Base-by-base conservation (phyloP, 2,329 filamentous ascomycete species). In the Berkeleyomyces rouxiae region DNA sequence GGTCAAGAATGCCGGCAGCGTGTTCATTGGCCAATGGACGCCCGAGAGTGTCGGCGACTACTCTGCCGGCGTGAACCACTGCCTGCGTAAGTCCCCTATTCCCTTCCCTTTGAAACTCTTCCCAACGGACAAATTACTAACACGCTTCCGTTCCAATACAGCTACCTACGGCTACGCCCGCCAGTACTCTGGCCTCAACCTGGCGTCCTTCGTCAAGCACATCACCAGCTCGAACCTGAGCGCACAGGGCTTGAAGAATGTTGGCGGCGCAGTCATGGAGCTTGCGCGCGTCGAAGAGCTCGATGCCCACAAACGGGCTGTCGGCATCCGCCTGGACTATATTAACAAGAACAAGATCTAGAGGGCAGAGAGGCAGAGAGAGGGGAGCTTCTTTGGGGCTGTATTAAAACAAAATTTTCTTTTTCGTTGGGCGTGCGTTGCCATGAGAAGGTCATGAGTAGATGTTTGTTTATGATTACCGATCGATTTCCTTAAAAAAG, bases 21-120 rank as follows among this genome's bases (percentile, higher is more conserved):
- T 99, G 5, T 99, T 99, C 72, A 85, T 97, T 67, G 93, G 93
- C 7, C 80, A 87, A 67, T 99, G 93, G 93, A 97, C 93, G 0
- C 93, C 93, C 4, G 93, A 99, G 76, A 95, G 89, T 72, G 93
- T 99, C 2, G 93, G 93, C 55, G 93, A 99, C 73, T 99, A 99
- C 76, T 96, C 90, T 66, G 93, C 93, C 61, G 93, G 93, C 70
- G 93, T 99, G 49, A 99, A 99, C 74, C 93, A 99, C 78, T 95
- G 89, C 64, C 77, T 99, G 67, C 93, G 90, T 95, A 86, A 82
- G 89, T 86, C 33, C 3, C 33, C 49, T 10, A 4, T 53, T 23
- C 44, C 59, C 6, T 16, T 63, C 39, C 42, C 23, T 13, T 47
- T 16, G n/a, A 40, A 31, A 53, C 39, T 57, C 59, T 51, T 40